phyloP scores from a whole-genome alignment of 208 protist species.

The Porcisia deanei region DNA sequence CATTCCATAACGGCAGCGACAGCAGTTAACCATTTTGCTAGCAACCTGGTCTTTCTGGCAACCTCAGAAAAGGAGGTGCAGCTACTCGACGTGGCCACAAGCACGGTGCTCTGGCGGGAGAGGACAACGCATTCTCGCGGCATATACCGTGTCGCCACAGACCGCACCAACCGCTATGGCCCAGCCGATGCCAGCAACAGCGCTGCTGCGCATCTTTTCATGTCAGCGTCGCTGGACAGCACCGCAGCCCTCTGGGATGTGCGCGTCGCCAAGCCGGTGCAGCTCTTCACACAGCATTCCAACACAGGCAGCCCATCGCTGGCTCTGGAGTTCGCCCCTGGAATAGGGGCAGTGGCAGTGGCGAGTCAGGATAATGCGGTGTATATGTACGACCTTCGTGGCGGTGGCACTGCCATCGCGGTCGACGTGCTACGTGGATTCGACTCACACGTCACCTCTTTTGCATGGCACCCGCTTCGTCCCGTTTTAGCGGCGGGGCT shows the following conservation, averaged over 20 bases:
- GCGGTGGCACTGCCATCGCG: constrained; percentile 30
- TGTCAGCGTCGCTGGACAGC: constrained; percentile 71
- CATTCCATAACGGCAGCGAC: constrained; percentile 63
- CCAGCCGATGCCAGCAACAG: constrained; percentile 4
- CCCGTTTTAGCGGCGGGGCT: constrained; percentile 60
- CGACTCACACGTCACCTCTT: constrained; percentile 42
- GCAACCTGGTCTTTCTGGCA: constrained; percentile 63
- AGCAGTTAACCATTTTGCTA: constrained; percentile 79
- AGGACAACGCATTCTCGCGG: constrained; percentile 59
- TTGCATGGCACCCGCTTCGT: constrained; percentile 74
- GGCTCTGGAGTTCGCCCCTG: constrained; percentile 62
- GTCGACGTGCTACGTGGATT: constrained; percentile 42
- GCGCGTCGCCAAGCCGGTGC: constrained; percentile 39
- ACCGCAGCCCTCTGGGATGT: constrained; percentile 79
- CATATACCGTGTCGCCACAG: constrained; percentile 68
- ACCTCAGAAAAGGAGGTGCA: constrained; percentile 72
- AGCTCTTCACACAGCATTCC: constrained; percentile 74
- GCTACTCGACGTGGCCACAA: constrained; percentile 60
- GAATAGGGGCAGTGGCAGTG: constrained; percentile 55
- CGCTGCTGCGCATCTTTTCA: constrained; percentile 52
- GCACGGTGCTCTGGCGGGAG: constrained; percentile 38
- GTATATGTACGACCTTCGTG: constrained; percentile 73
- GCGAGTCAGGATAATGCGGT: constrained; percentile 73
- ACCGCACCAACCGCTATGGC: constrained; percentile 52
- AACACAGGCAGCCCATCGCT: constrained; percentile 62